Evolutionary conservation across 2,329 filamentous ascomycete species (phyloP), one percentile per base, ranked within the genome.

Genomic region (Thermoascus crustaceus): DNA sequence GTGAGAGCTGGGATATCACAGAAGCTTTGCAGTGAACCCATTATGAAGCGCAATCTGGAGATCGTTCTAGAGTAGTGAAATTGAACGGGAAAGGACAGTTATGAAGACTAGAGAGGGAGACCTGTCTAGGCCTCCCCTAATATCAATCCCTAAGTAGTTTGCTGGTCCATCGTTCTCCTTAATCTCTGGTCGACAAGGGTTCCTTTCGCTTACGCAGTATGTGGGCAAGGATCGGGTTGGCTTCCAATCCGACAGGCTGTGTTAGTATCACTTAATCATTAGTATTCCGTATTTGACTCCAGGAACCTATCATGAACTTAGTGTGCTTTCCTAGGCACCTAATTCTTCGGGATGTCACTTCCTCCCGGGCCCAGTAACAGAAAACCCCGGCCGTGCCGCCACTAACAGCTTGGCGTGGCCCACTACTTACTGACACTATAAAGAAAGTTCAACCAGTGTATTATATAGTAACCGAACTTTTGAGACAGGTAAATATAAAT

Each of bases 1-100:
- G 49, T 55, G 21, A 45, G 46, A 38, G 37, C 38, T 19, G 43
- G 46, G 32, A 53, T 38, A 21, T 44, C n/a, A 14, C 27, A 10
- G 20, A 18, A 7, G 11, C 11, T 5, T 32, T 13, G 18, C 8
- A 22, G 16, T n/a, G 30, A 22, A 22, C 39, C 36, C 39, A 41
- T 41, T 16, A 21, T 23, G 14, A 33, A 16, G 7, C 14, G 20
- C 7, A 5, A 43, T 19, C 17, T 32, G 16, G 9, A n/a, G 17
- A 5, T n/a, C 19, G 30, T 32, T 32, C 17, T 32, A 22, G 16
- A 31, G 30, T 7, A 14, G 4, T 21, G 10, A 21, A 14, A 32
- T 19, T 5, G 14, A 31, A 11, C 5, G 7, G 11, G 16, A 21
- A 21, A 31, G 17, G 13, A 21, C n/a, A 31, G 7, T 21, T 13